These are phyloP conservation scores for Penicillium janthinellum DNA, from an alignment of 2,329 filamentous ascomycete genomes.

Conservation along the genomic window DNA sequence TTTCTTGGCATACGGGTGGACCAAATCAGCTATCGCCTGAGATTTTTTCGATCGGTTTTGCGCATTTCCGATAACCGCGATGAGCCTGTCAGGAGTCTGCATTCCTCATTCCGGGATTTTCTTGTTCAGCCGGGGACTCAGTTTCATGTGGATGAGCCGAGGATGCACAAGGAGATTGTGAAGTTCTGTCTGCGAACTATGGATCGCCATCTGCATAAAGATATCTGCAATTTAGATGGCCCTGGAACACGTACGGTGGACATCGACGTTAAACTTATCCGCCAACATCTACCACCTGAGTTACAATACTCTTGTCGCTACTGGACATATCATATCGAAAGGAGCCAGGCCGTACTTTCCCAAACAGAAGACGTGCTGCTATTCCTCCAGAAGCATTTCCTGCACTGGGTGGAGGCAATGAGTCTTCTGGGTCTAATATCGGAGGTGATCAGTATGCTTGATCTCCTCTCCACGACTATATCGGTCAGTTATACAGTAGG, in stretches of 20 bases:
- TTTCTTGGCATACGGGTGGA: slow-evolving; percentile 15
- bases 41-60: slow-evolving; percentile 22
- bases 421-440: slow-evolving; percentile 23
- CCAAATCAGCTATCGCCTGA: slow-evolving; percentile 14
- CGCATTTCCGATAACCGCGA: slow-evolving; percentile 15
- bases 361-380: slow-evolving; percentile 5
- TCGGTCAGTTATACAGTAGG: slow-evolving; percentile 6
- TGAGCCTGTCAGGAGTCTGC: slow-evolving; percentile 24
- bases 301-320: slow-evolving; percentile 33
- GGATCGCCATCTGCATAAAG: not conserved
- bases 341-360: slow-evolving; percentile 3
- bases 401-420: slow-evolving; percentile 32
- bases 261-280: slow-evolving; percentile 16
- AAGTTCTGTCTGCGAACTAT: slow-evolving; percentile 9
- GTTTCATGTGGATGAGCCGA: slow-evolving; percentile 33
- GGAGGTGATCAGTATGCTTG: slow-evolving; percentile 18
- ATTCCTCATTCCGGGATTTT: slow-evolving; percentile 38
- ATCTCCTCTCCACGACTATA: slow-evolving; percentile 17
- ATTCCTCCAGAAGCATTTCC: slow-evolving; percentile 26
- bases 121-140: slow-evolving; percentile 24
- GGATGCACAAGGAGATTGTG: slow-evolving; percentile 8
- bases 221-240: slow-evolving; percentile 19
- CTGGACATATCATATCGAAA: slow-evolving; percentile 25
- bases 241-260: not conserved
- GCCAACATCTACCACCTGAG: slow-evolving; percentile 18